A percentile compares a stretch with the other conserved stretches of the same genome.
Conservation (phyloP, 768 basidiomycete genomes). For the Termitomyces titanicus region DNA sequence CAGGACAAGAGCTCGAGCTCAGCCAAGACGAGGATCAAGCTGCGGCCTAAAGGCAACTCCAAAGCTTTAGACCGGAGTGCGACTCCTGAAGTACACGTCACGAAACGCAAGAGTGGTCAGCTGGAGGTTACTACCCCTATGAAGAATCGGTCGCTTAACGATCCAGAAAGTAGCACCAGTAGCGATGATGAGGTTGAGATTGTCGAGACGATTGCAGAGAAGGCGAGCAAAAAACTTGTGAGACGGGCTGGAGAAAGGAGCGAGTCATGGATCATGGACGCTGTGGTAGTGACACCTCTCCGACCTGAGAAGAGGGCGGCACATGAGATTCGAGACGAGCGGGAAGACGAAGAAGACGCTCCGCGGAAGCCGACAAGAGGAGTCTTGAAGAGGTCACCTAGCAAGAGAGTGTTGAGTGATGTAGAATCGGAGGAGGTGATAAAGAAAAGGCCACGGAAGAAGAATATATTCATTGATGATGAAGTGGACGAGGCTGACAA, state of each 20-base stretch:
- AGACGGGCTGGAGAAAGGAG: slow-evolving; percentile 10
- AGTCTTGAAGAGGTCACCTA: slow-evolving; percentile 11
- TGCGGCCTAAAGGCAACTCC: slow-evolving; percentile 14
- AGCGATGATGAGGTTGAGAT: slow-evolving; percentile 15
- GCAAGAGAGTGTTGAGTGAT: slow-evolving; percentile 10
- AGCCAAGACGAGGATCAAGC: slow-evolving; percentile 18
- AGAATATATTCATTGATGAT: slow-evolving; percentile 1
- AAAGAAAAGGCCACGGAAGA: slow-evolving; percentile 1
- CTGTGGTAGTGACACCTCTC: slow-evolving; percentile 6
- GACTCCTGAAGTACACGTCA: slow-evolving; percentile 4
- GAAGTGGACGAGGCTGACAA: slow-evolving; percentile 10
- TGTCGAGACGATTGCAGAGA: slow-evolving; percentile 3
- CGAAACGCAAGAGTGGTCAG: slow-evolving; percentile 11
- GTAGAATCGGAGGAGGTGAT: slow-evolving; percentile 3
- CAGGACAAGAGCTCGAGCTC: slow-evolving; percentile 17
- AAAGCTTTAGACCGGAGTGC: not conserved
- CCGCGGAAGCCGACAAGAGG: slow-evolving; percentile 2
- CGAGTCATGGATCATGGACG: slow-evolving; percentile 15
- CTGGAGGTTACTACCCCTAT: slow-evolving; percentile 1
- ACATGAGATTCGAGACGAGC: not conserved
- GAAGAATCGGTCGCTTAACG: slow-evolving; percentile 3
- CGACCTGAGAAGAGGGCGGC: slow-evolving; percentile 3
- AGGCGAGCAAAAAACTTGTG: slow-evolving; percentile 13
- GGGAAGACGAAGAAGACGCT: slow-evolving; percentile 4
- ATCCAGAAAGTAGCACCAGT: slow-evolving; percentile 2